phyloP scores from a whole-genome alignment of 352 stramenopile species.

The Phytophthora sansomeana region DNA sequence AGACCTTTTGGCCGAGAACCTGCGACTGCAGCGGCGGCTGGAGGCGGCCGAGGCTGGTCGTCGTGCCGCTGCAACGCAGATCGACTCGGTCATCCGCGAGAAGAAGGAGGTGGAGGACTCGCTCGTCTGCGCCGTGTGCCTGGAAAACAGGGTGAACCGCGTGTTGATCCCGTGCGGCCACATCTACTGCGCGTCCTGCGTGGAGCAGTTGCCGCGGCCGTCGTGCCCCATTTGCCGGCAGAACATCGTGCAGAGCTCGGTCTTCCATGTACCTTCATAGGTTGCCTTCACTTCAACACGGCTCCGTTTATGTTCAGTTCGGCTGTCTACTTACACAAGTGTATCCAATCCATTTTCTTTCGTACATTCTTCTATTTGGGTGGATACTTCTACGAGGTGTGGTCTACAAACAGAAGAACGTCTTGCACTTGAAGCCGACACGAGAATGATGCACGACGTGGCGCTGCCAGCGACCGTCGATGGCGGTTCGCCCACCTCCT shows the following conservation, averaged over 20 bases:
- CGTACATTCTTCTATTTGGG: not conserved
- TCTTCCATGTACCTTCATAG: slow-evolving; percentile 65
- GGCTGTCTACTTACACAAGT: not conserved
- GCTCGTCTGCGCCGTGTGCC: slow-evolving; percentile 80
- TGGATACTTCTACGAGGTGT: not conserved
- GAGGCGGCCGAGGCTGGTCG: slow-evolving; percentile 72
- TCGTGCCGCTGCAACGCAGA: slow-evolving; percentile 60
- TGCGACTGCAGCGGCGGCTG: slow-evolving; percentile 67
- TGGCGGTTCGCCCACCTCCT: slow-evolving; percentile 19
- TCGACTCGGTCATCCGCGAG: slow-evolving; percentile 73
- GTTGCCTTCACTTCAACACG: not conserved
- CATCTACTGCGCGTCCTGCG: slow-evolving; percentile 81
- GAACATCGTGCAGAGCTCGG: slow-evolving; percentile 61
- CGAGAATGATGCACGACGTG: slow-evolving; percentile 27
- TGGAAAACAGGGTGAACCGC: slow-evolving; percentile 84
- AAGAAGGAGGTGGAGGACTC: slow-evolving; percentile 81
- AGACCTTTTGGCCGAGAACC: slow-evolving; percentile 69
- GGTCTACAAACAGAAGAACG: slow-evolving; percentile 25
- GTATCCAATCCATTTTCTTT: not conserved
- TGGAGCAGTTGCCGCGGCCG: slow-evolving; percentile 62
- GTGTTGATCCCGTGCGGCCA: slow-evolving; percentile 87
- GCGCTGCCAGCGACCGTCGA: slow-evolving; percentile 10
- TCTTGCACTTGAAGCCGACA: too few species aligned
- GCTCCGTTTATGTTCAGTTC: not conserved
- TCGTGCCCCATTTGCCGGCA: slow-evolving; percentile 81